Evolutionary conservation across 345 rosid species (phyloP).

Genomic region (Clausena lansium): DNA sequence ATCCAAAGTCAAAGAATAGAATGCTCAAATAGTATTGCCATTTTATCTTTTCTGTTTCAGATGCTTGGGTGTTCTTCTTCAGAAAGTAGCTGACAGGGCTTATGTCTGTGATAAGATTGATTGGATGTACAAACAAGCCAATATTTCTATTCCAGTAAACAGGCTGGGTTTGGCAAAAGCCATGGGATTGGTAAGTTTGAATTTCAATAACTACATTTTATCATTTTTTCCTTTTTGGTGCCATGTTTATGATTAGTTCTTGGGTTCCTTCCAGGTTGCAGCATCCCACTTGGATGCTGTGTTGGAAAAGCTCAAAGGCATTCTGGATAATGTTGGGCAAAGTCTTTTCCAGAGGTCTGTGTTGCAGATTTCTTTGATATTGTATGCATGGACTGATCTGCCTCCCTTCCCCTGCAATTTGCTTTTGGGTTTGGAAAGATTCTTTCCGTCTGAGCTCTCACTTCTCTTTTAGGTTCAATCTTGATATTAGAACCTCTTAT

Average conservation of each 20-base stretch:
- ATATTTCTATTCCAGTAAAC: slow-evolving; percentile 76
- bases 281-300: slow-evolving; percentile 96
- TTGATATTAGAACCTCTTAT: neutral
- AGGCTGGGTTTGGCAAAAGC: slow-evolving; percentile 98
- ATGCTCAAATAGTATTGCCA: neutral
- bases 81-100: slow-evolving; percentile 77
- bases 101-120: slow-evolving; percentile 84
- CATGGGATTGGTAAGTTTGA: slow-evolving; percentile 77
- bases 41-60: slow-evolving; percentile 40
- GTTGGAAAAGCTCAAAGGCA: slow-evolving; percentile 82
- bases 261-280: slow-evolving; percentile 67
- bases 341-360: slow-evolving; percentile 79
- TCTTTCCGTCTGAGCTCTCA: neutral
- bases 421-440: neutral
- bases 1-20: neutral
- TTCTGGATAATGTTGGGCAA: slow-evolving; percentile 78
- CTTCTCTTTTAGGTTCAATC: neutral
- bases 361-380: slow-evolving; percentile 8
- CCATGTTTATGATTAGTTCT: slow-evolving; percentile 16
- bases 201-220: slow-evolving; percentile 12
- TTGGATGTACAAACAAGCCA: slow-evolving; percentile 86
- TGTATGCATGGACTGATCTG: neutral
- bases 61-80: slow-evolving; percentile 91
- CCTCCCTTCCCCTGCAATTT: neutral
- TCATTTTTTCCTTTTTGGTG: neutral